These are phyloP conservation scores for Terfezia claveryi DNA, from an alignment of 495 filamentous ascomycete species.

Conservation along the genomic window DNA sequence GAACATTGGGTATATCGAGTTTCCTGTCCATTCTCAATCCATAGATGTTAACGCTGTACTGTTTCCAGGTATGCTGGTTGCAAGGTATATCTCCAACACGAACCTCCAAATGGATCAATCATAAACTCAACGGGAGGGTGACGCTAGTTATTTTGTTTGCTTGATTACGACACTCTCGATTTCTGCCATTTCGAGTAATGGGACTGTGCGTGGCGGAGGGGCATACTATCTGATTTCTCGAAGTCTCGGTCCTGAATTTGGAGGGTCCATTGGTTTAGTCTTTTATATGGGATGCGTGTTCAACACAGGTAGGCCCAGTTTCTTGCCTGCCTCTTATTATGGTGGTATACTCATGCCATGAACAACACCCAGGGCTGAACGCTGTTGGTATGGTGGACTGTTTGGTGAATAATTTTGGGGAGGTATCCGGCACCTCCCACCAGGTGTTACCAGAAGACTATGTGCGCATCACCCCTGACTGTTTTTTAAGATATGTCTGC, in stretches of 20 bases:
- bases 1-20: slow-evolving; percentile 42
- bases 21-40: neutral
- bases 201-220: slow-evolving; percentile 68
- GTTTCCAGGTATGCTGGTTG: slow-evolving; percentile 39
- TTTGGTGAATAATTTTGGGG: slow-evolving; percentile 53
- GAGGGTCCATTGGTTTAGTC: slow-evolving; percentile 74
- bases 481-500: too few relatives aligned
- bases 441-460: slow-evolving; percentile 45
- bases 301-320: slow-evolving; percentile 31
- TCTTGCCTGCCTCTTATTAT: too few relatives aligned
- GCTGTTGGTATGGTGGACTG: slow-evolving; percentile 73
- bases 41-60: neutral
- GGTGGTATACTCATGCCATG: too few relatives aligned
- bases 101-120: neutral
- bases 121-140: neutral
- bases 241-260: slow-evolving; percentile 71
- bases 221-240: slow-evolving; percentile 80
- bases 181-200: slow-evolving; percentile 76
- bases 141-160: slow-evolving; percentile 40
- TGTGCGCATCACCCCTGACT: slow-evolving; percentile 4
- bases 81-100: slow-evolving; percentile 24
- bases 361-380: slow-evolving; percentile 38
- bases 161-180: slow-evolving; percentile 68
- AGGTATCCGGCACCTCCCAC: slow-evolving; percentile 32
- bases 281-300: slow-evolving; percentile 70